Evolutionary conservation across 1,284 basidiomycete genomes (phyloP).

Genomic region (Coriolopsis trogii): DNA sequence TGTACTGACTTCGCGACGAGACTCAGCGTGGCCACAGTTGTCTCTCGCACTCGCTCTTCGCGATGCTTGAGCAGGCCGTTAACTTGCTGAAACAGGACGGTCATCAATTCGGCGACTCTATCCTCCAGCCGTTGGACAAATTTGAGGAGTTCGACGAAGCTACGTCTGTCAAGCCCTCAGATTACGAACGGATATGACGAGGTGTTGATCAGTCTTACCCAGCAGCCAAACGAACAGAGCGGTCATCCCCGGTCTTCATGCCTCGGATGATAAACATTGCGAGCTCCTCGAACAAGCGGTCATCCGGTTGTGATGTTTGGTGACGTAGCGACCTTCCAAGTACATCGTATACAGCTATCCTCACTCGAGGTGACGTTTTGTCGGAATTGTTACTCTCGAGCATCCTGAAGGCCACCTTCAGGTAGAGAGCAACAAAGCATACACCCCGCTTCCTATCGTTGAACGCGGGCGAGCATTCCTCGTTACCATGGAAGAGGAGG

Average conservation of each 20-base stretch:
- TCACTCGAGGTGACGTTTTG: slow-evolving; percentile 52
- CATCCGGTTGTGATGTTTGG: slow-evolving; percentile 39
- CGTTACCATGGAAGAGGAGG: slow-evolving; percentile 43
- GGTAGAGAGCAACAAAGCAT: slow-evolving; percentile 41
- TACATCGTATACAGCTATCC: slow-evolving; percentile 46
- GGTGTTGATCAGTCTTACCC: slow-evolving; percentile 64
- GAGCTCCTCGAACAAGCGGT: slow-evolving; percentile 40
- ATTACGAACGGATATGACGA: not conserved
- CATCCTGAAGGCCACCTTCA: slow-evolving; percentile 44
- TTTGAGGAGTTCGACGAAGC: slow-evolving; percentile 51
- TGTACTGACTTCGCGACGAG: slow-evolving; percentile 61
- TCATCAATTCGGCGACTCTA: slow-evolving; percentile 40
- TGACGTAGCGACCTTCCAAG: slow-evolving; percentile 52
- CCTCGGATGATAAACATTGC: slow-evolving; percentile 47
- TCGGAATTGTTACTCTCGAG: slow-evolving; percentile 46
- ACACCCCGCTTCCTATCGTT: slow-evolving; percentile 29
- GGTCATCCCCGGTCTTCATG: slow-evolving; percentile 52
- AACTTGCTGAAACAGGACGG: slow-evolving; percentile 50
- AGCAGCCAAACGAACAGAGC: slow-evolving; percentile 63
- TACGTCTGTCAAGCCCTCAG: slow-evolving; percentile 40
- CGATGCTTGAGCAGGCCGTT: slow-evolving; percentile 34
- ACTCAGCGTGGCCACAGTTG: slow-evolving; percentile 61
- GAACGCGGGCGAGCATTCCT: slow-evolving; percentile 33
- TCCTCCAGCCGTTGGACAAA: slow-evolving; percentile 37
- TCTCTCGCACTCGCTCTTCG: slow-evolving; percentile 55